Base-by-base conservation (phyloP, 768 basidiomycete genomes). In the Calocybe indica region DNA sequence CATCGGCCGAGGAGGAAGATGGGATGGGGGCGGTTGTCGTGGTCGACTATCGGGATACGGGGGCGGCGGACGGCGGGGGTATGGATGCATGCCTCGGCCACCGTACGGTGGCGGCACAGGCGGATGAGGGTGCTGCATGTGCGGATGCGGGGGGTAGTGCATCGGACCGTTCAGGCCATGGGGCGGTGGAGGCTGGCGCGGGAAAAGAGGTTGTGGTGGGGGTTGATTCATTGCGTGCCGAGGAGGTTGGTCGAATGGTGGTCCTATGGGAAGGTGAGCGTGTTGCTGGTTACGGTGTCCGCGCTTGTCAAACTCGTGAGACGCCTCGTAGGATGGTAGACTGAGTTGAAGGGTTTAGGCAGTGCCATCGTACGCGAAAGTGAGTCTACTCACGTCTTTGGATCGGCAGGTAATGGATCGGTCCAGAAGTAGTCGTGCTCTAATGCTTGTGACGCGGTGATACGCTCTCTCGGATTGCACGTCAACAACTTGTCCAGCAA, bases 341-440 rank as follows among this genome's bases (percentile, higher is more conserved):
- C 88, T 90, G 48, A 0, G 47, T 4, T 43, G 28, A 29, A 10
- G 45, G 45, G 38, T 30, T 41, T 36, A 30, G 42, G n/a, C 43
- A 42, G 13, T 30, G 35, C 10, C 15, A 9, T 43, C 31, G 5
- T 6, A 43, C n/a, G 49, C 14, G 44, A 40, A 14, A 3, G 13
- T 13, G 34, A 52, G 37, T 42, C 15, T 6, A 69, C 80, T 49
- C 57, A 88, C 88, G 79, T 78, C 63, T 83, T 87, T 1, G 88
- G 88, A 67, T 90, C 87, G 14, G 88, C 88, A 33, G 93, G 89
- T 34, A 92, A 57, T 0, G 95, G 94, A 53, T 89, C 83, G 0
- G 83, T 84, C 90, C 91, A 96, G 64, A 98, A 96, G 70, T 92
- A 98, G 13, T 88, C 83, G 60, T 97, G 92, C 55, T 93, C 86